phyloP scores from a whole-genome alignment of 148 eudicot genomes.

The Pouteria glomerata region DNA sequence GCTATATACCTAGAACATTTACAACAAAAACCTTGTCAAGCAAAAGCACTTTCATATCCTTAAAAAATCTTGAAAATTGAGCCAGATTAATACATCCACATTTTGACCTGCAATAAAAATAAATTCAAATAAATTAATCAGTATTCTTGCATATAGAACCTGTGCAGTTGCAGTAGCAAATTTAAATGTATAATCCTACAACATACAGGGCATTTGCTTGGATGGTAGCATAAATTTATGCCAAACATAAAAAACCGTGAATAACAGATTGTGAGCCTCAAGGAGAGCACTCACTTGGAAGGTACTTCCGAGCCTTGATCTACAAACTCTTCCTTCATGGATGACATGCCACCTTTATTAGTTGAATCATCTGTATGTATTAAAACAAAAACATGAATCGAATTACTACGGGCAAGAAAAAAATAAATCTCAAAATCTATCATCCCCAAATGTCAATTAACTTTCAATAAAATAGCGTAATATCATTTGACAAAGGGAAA shows the following conservation, averaged over 20 bases:
- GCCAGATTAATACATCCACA: constrained; percentile 14
- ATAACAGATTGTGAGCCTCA: constrained; percentile 5
- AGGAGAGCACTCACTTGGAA: constrained; percentile 38
- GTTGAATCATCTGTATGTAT: constrained; percentile 27
- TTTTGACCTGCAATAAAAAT: constrained; percentile 33
- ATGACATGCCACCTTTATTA: constrained; percentile 25
- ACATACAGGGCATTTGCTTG: background rate
- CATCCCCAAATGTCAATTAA: background rate
- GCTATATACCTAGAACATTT: constrained; percentile 74
- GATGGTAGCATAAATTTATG: background rate
- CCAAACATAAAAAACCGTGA: background rate
- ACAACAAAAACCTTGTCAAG: constrained; percentile 60
- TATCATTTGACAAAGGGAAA: background rate
- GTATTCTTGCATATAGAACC: background rate
- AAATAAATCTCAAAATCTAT: background rate
- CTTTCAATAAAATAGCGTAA: background rate
- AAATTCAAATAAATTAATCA: constrained; percentile 3
- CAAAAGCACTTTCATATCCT: constrained; percentile 71
- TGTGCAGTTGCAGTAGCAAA: background rate
- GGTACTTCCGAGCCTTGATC: constrained; percentile 29
- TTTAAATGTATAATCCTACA: background rate
- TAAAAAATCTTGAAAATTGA: constrained; percentile 40
- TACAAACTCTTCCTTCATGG: constrained; percentile 24
- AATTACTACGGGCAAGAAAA: background rate
- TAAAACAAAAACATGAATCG: background rate